These are phyloP conservation scores for Harringtonia aguacate DNA, from an alignment of 2,329 filamentous ascomycete species.

Conservation along the genomic window DNA sequence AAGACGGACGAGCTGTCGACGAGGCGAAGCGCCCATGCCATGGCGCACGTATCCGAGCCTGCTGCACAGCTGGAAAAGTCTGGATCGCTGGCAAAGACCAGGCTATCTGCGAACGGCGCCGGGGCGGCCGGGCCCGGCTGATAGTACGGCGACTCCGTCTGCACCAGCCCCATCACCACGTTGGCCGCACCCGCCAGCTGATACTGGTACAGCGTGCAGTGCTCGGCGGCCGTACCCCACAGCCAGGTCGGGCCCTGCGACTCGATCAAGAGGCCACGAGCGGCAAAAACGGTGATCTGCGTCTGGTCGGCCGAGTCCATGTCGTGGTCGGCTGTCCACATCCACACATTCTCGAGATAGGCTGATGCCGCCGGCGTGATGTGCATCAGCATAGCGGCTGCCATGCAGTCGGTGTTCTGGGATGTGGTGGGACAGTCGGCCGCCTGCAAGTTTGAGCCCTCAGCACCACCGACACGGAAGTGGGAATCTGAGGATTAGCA, in stretches of 20 bases:
- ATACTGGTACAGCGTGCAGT: slow-evolving; percentile 36
- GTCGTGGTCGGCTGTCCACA: slow-evolving; percentile 55
- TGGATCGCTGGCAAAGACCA: slow-evolving; percentile 13
- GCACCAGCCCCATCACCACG: slow-evolving; percentile 34
- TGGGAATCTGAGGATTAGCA: no score
- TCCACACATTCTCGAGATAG: slow-evolving; percentile 43
- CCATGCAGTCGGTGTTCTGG: slow-evolving; percentile 41
- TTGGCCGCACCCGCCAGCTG: slow-evolving; percentile 32
- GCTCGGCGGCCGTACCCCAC: slow-evolving; percentile 32
- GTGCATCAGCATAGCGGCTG: slow-evolving; percentile 41
- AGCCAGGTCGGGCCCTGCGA: slow-evolving; percentile 19
- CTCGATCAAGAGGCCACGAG: slow-evolving; percentile 12
- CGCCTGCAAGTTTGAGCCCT: slow-evolving; percentile 53
- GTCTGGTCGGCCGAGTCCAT: slow-evolving; percentile 6
- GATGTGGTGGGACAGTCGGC: slow-evolving; percentile 33
- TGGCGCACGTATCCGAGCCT: no score
- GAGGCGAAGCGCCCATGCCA: no score
- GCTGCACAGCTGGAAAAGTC: background rate
- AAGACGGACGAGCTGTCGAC: no score
- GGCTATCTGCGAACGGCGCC: no score
- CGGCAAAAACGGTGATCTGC: slow-evolving; percentile 4
- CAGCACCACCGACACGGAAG: slow-evolving; percentile 58
- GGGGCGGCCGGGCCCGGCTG: slow-evolving; percentile 23
- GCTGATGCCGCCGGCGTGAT: slow-evolving; percentile 31
- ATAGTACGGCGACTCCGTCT: slow-evolving; percentile 27